Evolutionary conservation across 768 basidiomycete species (phyloP).

Genomic region (Termitomyces sp.): DNA sequence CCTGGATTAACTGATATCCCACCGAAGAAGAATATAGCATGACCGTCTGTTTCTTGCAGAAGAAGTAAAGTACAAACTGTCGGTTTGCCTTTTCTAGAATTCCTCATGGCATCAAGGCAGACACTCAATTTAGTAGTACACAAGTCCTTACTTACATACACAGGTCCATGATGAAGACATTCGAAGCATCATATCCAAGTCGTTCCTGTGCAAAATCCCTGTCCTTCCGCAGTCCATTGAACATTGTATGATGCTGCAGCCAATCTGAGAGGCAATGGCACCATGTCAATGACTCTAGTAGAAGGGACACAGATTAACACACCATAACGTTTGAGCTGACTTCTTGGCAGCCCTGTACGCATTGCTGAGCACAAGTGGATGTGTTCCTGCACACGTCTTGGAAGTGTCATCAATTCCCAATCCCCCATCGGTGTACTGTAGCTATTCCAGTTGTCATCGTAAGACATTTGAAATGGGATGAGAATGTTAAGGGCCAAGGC

Average conservation of each 20-base stretch:
- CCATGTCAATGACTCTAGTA: too few relatives aligned
- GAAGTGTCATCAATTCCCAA: neutral
- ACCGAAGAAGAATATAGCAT: too few relatives aligned
- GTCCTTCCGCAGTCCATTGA: neutral
- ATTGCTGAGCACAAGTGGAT: neutral
- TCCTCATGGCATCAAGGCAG: too few relatives aligned
- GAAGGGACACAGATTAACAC: neutral
- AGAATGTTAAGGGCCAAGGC: neutral
- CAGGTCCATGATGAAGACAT: neutral
- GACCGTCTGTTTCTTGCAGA: too few relatives aligned
- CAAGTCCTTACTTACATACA: neutral
- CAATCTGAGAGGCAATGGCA: neutral
- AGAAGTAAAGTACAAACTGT: too few relatives aligned
- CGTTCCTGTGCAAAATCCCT: neutral
- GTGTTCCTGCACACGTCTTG: neutral
- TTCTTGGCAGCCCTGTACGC: neutral
- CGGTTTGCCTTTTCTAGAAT: too few relatives aligned
- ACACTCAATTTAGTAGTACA: too few relatives aligned
- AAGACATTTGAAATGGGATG: too few relatives aligned
- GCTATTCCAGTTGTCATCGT: neutral
- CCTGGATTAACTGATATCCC: too few relatives aligned
- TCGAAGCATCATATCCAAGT: neutral
- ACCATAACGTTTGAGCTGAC: neutral
- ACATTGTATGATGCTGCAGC: neutral
- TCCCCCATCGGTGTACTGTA: too few relatives aligned